Conservation (phyloP, 257 asterid genomes). For the Avicennia marina region DNA sequence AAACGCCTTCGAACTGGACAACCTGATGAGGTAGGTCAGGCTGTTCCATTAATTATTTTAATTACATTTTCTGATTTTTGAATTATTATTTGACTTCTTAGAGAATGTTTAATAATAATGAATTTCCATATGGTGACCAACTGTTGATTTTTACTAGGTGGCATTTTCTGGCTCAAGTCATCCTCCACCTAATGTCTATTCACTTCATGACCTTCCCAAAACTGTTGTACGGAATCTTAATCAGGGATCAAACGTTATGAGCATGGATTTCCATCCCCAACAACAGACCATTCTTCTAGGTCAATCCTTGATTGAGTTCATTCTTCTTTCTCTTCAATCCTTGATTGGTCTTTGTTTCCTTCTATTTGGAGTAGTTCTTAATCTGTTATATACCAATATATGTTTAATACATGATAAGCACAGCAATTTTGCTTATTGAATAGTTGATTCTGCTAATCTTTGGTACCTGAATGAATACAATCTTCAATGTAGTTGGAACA, state of each 20-base stretch:
- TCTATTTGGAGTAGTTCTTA: no score
- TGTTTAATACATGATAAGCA: no score
- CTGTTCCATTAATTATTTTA: conserved; percentile 12
- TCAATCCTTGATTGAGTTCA: conserved; percentile 24
- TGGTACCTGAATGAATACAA: no score
- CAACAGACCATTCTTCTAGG: conserved; percentile 96
- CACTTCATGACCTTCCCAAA: conserved; percentile 96
- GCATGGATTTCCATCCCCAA: conserved; percentile 98
- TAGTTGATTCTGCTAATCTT: no score
- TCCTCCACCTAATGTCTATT: conserved; percentile 56
- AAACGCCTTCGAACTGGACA: conserved; percentile 92
- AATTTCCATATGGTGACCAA: conserved; percentile 15
- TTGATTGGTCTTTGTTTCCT: not conserved
- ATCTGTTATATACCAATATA: no score
- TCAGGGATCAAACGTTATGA: conserved; percentile 96
- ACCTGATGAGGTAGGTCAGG: conserved; percentile 67
- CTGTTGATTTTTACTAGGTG: conserved; percentile 43
- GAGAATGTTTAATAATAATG: no score
- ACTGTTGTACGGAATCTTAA: conserved; percentile 74
- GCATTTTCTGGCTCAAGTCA: conserved; percentile 85
- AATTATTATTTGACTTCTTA: no score
- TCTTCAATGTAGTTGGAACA: conserved; percentile 73
- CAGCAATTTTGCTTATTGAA: no score
- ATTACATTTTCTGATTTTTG: no score
- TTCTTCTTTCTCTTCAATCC: conserved; percentile 6